Base-by-base conservation (phyloP, 495 filamentous ascomycete species). In the Neurospora sp. region DNA sequence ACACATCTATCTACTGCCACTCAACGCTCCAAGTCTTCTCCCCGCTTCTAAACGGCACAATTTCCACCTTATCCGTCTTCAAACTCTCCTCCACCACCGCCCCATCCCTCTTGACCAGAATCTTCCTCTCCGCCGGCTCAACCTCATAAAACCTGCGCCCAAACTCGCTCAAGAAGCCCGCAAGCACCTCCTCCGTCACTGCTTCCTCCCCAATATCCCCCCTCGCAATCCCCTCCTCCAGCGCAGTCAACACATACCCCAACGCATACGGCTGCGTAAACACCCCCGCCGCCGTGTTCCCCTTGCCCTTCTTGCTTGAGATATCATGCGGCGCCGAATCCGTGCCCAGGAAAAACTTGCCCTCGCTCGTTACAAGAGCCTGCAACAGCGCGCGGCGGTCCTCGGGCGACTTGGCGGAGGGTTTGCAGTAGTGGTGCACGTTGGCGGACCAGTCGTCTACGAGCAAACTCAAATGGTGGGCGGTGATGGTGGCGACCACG, bases 231-330 rank as follows among this genome's bases (percentile, higher is more conserved):
- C 86, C 93, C 76, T 90, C 87, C 80, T 92, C 91, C 38, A 97
- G 85, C 20, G 92, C 91, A 73, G 88, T 86, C 38, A 97, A 76
- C 40, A 78, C 91, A 38, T 91, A 85, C 71, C 91, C 89, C 16
- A 92, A 89, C n/a, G 89, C 90, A 77, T 90, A 93, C n/a, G 92
- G 91, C 80, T 97, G 94, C 9, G 94, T 97, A 83, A 96, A 97
- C 8, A 95, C 91, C 35, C 95, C 94, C 5, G 92, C 93, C 6
- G 93, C 92, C n/a, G 83, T 82, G 87, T 91, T 72, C 44, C 86
- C 88, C n/a, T 80, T 82, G 40, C 86, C 89, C 72, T 89, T 87
- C 84, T 97, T 97, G 69, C 91, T 88, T 16, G 81, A 79, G 16
- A 90, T 87, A 10, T 91, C 90, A 82, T 98, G 94, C 31, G 95